Conservation (phyloP, 129 eudicot species). For the Solidago caesia region DNA sequence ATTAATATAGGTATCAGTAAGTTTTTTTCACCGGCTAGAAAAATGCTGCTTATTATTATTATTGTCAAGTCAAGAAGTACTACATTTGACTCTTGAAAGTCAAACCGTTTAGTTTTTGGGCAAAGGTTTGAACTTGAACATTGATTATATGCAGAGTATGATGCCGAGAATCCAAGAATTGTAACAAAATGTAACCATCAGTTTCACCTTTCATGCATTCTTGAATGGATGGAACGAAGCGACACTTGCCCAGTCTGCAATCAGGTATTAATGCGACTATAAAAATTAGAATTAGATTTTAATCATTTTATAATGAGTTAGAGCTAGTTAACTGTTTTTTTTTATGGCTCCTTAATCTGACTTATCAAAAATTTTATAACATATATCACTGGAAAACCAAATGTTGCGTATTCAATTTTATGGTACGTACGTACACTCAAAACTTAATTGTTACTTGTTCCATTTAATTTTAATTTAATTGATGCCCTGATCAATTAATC, state of each 20-base stretch:
- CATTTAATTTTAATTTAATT: no score
- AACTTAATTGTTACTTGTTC: no score
- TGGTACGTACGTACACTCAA: no score
- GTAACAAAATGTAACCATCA: constrained; percentile 68
- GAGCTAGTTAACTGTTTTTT: no score
- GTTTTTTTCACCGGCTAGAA: not conserved
- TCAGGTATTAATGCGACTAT: constrained; percentile 39
- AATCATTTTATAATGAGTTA: no score
- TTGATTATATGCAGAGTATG: constrained; percentile 58
- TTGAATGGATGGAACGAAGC: constrained; percentile 90
- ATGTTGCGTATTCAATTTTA: no score
- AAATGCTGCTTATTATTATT: not conserved
- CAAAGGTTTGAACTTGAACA: not conserved
- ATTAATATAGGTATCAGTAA: not conserved
- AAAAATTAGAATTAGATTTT: no score
- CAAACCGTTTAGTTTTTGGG: constrained; percentile 2
- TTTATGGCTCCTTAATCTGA: no score
- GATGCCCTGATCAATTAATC: no score
- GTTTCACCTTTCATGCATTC: constrained; percentile 84
- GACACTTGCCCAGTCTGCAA: constrained; percentile 77
- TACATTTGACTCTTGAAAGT: constrained; percentile 24
- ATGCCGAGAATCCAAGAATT: constrained; percentile 62
- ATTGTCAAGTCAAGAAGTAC: constrained; percentile 9
- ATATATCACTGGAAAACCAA: no score
- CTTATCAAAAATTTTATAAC: no score